Base-by-base conservation (phyloP, 306 rosid genomes). In the Luffa aegyptiaca region DNA sequence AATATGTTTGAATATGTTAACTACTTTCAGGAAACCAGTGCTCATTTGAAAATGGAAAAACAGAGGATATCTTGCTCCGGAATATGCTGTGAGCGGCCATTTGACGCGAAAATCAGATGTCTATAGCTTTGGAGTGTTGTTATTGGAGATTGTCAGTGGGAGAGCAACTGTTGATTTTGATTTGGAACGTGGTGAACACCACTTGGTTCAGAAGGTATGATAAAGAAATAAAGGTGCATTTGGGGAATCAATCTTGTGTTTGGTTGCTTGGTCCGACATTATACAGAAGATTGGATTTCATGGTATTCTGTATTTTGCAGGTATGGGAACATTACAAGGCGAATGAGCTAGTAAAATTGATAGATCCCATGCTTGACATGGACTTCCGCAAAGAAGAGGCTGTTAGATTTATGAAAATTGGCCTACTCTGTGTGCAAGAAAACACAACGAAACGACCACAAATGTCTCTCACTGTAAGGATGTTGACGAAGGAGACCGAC, bases 21-120 rank as follows among this genome's bases (percentile, higher is more conserved):
- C 33, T 81, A 14, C 61, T 73, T 51, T 46, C 26, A 64, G 56
- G 18, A 77, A 71, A 77, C 75, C 31, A 26, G 17, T 86, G 81
- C 87, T 88, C 42, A 71, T 21, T 82, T 80, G 17, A 16, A 59
- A 80, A 79, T 68, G 63, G 49, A 48, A 85, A 73, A 73, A 73
- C 61, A 94, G 97, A 81, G 99, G 99, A 33, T 95, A 93, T 86
- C 87, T 95, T 59, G 99, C 99, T 82, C 99, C 99, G 1, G 99
- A 95, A 48, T 95, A 95, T 77, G 97, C 99, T 8, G 83, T 90
- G 77, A 91, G 97, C 0, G 97, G 99, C 42, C 92, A 77, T 69
- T 83, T 95, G 82, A 91, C 97, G 2, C 76, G 98, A 79, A 95
- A 93, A 85, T 91, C 99, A 63, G 99, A 95, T 84, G 88, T 93